Base-by-base conservation (phyloP, 1,284 basidiomycete species). In the Puccinia coronata region DNA sequence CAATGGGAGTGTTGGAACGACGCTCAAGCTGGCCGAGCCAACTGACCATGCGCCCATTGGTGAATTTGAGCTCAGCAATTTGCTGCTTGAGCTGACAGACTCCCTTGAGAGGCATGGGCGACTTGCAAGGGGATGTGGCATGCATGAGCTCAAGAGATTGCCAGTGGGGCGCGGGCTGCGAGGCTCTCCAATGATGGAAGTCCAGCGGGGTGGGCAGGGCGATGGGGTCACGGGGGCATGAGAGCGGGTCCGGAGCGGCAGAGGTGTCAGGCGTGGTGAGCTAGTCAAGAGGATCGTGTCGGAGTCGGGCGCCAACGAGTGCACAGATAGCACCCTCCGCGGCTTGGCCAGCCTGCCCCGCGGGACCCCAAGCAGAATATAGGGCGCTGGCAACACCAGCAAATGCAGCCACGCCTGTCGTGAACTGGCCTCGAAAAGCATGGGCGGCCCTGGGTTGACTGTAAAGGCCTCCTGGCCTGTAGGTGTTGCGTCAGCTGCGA, bases 401-500 rank as follows among this genome's bases (percentile, higher is more conserved):
- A 67, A 80, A 23, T 70, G 41, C 12, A 70, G 28, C 8, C 41
- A 53, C 16, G 77, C 77, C 55, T 80, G 67, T 12, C 77, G 31
- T 0, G 77, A 67, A 61, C 77, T 80, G 0, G 47, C 77, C 43
- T 80, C 77, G 23, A 80, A 80, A 6, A 67, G 71, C 31, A 31
- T 70, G 2, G 77, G 77, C 14, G 77, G 77, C 16, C 77, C 77
- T 36, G 53, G 53, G 23, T 43, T 23, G 39, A 2, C 16, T 41
- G 34, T 2, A 9, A 36, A 11, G 23, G 16, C 8, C 18, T 14
- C 8, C 23, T 6, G 20, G 31, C 34, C 4, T 9, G 41, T 53
- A 73, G 20, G 23, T 51, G 36, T 43, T 20, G 39, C 53, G 53
- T 73, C 6, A 73, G 34, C 23, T 59, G 53, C 14, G 71, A 73